Base-by-base conservation (phyloP, 192 early-diverging fungal genomes). In the Coemansia sp. region DNA sequence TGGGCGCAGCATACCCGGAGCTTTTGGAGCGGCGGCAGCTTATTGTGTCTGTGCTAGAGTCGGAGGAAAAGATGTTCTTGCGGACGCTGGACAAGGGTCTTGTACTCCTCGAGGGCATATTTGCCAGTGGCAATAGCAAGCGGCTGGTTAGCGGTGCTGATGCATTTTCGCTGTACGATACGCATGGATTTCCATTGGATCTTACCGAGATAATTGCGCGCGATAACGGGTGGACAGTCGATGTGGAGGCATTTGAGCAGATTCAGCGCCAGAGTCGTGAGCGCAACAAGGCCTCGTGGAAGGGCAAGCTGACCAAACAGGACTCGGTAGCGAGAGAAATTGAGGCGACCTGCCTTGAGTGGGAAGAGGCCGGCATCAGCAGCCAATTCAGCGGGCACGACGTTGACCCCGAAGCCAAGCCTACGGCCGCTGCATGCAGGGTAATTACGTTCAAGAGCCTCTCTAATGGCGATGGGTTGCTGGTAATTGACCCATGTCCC, bases 101-200 rank as follows among this genome's bases (percentile, higher is more conserved):
- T 75, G 90, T 88, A 80, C 84, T 98, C n/a, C 95, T 99, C 67
- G 91, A 91, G 60, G 78, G 76, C n/a, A 86, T 90, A 65, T 83
- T 91, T 30, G 62, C 86, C 5, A 40, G 45, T 12, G 84, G 84
- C n/a, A 49, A 84, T 15, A 34, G 18, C 35, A 84, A 30, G 40
- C 89, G 67, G 12, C 59, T 76, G 6, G 74, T 98, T 30, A 86
- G 88, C 34, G 97, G 94, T 24, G 85, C 83, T 18, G 95, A 97
- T 74, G 95, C 92, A 8, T 99, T 94, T 93, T 84, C 90, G 56
- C 79, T 99, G 53, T 99, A 99, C 62, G 97, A 98, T 65, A 99
- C 97, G 9, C 97, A 97, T 73, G 97, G 97, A 34, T 99, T 99
- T 85, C 97, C 97, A 4, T 90, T 96, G 4, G 97, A 99, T 75